A percentile compares a stretch with the other conserved stretches of the same genome.
Conservation (phyloP, 805 yeast species). For the Ogataea corticis region DNA sequence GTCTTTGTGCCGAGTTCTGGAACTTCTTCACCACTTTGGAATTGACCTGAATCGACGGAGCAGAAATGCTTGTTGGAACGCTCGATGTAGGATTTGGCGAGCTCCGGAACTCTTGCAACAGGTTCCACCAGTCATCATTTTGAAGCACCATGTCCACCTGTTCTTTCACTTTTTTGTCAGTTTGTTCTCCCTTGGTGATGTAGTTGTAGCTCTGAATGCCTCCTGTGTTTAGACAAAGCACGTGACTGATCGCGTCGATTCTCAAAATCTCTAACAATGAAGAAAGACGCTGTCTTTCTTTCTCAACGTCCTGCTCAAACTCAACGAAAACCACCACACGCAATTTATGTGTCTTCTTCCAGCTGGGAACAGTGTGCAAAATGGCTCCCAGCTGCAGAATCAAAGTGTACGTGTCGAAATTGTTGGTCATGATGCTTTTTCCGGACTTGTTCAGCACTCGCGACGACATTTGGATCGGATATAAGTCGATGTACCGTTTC, state of each 20-base stretch:
- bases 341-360: slow-evolving; percentile 76
- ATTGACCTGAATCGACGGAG: slow-evolving; percentile 24
- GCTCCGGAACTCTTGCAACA: slow-evolving; percentile 57
- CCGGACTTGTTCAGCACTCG: slow-evolving; percentile 61
- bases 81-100: background rate
- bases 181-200: slow-evolving; percentile 67
- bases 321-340: slow-evolving; percentile 93
- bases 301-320: slow-evolving; percentile 61
- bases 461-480: slow-evolving; percentile 97
- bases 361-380: slow-evolving; percentile 86
- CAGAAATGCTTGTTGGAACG: slow-evolving; percentile 4
- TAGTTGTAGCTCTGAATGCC: slow-evolving; percentile 64
- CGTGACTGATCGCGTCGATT: slow-evolving; percentile 79
- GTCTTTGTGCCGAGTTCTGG: slow-evolving; percentile 35
- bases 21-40: slow-evolving; percentile 31
- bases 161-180: background rate
- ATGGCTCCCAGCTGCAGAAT: slow-evolving; percentile 94
- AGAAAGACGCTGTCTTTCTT: slow-evolving; percentile 63
- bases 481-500: slow-evolving; percentile 74
- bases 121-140: slow-evolving; percentile 86
- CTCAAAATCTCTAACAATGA: slow-evolving; percentile 73
- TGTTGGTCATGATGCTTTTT: slow-evolving; percentile 73
- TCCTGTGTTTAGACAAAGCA: slow-evolving; percentile 65
- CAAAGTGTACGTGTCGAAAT: slow-evolving; percentile 93
- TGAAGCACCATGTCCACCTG: slow-evolving; percentile 40